Conservation (phyloP, 164 flowering plant genomes). For the Annona squamosa region DNA sequence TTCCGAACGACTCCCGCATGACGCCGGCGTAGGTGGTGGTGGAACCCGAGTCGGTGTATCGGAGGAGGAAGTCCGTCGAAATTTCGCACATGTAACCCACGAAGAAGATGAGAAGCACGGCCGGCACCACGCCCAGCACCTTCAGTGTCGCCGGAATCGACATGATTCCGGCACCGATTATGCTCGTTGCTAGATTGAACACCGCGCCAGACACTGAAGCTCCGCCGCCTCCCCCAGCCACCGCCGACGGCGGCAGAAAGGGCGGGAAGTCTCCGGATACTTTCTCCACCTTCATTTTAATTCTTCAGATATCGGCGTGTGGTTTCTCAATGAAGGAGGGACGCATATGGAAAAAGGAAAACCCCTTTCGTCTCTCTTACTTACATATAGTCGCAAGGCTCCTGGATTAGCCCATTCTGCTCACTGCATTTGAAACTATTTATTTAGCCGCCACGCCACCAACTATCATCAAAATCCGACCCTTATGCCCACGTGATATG, state of each 20-base stretch:
- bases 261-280: constrained; percentile 18
- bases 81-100: constrained; percentile 56
- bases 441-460: no score
- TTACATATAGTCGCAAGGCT: no score
- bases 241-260: constrained; percentile 25
- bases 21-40: constrained; percentile 65
- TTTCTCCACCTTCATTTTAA: constrained; percentile 15
- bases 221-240: neutral
- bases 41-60: constrained; percentile 51
- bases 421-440: no score
- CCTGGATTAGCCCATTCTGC: no score
- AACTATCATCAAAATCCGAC: no score
- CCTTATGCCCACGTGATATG: no score
- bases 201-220: constrained; percentile 67
- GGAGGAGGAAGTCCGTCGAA: constrained; percentile 66
- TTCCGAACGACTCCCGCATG: constrained; percentile 80
- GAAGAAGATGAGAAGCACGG: constrained; percentile 41
- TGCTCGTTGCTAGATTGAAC: constrained; percentile 86
- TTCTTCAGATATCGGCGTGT: no score
- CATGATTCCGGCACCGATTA: constrained; percentile 97
- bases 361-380: no score
- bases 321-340: no score
- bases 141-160: constrained; percentile 89
- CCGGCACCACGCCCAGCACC: constrained; percentile 75
- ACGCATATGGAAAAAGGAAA: no score